Evolutionary conservation across 108 stramenopile species (phyloP).

Genomic region (Nannochloropsis gaditana): DNA sequence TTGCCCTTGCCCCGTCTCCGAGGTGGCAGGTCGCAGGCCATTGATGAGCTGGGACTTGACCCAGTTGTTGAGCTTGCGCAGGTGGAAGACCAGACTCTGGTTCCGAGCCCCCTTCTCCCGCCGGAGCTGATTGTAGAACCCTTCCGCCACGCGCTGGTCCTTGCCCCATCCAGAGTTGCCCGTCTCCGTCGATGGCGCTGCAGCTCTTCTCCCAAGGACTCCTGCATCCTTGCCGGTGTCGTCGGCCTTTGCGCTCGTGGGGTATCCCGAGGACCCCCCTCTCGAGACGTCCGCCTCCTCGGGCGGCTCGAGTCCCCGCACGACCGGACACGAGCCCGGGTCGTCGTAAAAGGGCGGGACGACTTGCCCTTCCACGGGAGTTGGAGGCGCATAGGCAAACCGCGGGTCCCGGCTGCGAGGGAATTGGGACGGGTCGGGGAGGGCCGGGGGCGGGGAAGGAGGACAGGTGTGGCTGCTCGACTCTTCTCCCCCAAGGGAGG

Average conservation of each 20-base stretch:
- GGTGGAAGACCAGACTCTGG: conserved; percentile 81
- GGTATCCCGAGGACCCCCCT: neutral
- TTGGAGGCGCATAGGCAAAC: neutral
- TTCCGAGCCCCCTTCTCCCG: conserved; percentile 63
- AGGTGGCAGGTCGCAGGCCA: conserved; percentile 58
- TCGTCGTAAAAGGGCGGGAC: neutral
- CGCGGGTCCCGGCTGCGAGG: neutral
- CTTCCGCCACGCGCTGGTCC: conserved; percentile 28
- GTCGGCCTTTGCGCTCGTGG: too few species aligned
- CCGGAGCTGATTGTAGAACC: conserved; percentile 26
- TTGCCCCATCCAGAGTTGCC: neutral
- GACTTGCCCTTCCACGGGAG: neutral
- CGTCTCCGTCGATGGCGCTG: too few species aligned
- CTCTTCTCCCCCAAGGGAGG: too few species aligned
- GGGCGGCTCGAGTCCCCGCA: neutral
- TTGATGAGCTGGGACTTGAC: conserved; percentile 87
- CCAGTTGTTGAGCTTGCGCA: conserved; percentile 94
- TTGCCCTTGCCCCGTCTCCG: conserved; percentile 1
- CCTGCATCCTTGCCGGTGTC: too few species aligned
- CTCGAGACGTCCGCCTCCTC: neutral
- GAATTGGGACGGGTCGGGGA: neutral
- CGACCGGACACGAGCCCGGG: neutral
- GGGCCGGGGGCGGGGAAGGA: neutral
- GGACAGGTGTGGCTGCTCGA: too few species aligned
- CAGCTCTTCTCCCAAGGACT: too few species aligned